phyloP scores from a whole-genome alignment of 108 stramenopile genomes.

The Skeletonema potamos region DNA sequence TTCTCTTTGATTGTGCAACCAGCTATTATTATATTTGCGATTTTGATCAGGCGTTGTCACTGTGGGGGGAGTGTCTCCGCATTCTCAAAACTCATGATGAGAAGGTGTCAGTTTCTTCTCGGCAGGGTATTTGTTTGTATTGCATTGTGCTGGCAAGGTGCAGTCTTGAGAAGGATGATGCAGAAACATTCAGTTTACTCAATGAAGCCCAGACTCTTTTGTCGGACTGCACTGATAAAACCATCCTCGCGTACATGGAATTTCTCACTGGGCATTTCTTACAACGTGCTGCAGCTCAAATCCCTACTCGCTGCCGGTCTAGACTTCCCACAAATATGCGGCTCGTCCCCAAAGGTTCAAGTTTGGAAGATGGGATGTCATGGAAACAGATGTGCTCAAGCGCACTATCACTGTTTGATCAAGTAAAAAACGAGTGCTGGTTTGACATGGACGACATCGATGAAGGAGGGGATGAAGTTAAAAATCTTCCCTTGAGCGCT shows the following conservation, averaged over 20 bases:
- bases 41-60: slow-evolving; percentile 38
- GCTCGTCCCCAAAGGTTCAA: slow-evolving; percentile 9
- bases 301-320: slow-evolving; percentile 24
- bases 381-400: slow-evolving; percentile 31
- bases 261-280: slow-evolving; percentile 25
- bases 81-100: slow-evolving; percentile 23
- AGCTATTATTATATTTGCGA: slow-evolving; percentile 51
- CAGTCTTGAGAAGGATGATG: slow-evolving; percentile 7
- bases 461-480: slow-evolving; percentile 22
- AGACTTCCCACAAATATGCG: slow-evolving; percentile 21
- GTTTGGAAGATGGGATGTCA: slow-evolving; percentile 5
- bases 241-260: slow-evolving; percentile 32
- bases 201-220: slow-evolving; percentile 29
- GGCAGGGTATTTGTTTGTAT: slow-evolving; percentile 32
- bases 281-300: slow-evolving; percentile 14
- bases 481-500: slow-evolving; percentile 37
- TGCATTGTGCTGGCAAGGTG: slow-evolving; percentile 18
- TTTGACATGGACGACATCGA: slow-evolving; percentile 20
- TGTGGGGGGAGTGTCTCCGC: slow-evolving; percentile 35
- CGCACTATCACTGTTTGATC: slow-evolving; percentile 19
- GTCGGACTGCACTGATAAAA: slow-evolving; percentile 22
- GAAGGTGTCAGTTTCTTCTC: slow-evolving; percentile 2
- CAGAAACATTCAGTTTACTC: slow-evolving; percentile 18
- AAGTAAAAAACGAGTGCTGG: slow-evolving; percentile 41
- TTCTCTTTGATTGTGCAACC: slow-evolving; percentile 44